Evolutionary conservation across 2,329 filamentous ascomycete genomes (phyloP), one percentile per base, ranked within the genome.

Genomic region (Juglanconis juglandina): DNA sequence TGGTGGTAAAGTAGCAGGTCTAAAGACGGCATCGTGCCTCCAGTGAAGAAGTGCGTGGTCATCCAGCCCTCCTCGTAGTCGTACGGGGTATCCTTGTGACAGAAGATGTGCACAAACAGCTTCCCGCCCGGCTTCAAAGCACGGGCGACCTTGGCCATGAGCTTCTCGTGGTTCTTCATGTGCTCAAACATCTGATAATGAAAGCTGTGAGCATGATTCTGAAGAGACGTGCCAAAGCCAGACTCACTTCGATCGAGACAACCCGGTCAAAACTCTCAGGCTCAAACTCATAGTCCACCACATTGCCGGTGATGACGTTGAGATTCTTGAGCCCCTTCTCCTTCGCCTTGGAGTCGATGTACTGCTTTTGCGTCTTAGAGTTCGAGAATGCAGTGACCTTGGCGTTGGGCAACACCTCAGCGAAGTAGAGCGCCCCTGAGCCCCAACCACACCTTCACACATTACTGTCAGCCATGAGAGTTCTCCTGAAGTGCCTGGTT

Each of bases 1-100:
- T 90, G 87, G 68, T 90, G 90, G 68, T 82, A 90, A 46, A 87
- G 76, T 62, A 90, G 71, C 57, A 91, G 72, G 69, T 90, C 88
- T 0, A 85, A 81, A 47, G 80, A 85, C 3, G 85, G 86, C 88
- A 90, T 91, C 6, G 86, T 90, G 2, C 88, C 88, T 11, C 87
- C 88, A 0, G 86, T 88, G 73, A 90, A 90, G 77, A 90, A 91
- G 68, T 89, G 80, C 63, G 82, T 83, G 54, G 86, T 88, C 87
- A 90, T 90, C 88, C 87, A 91, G 39, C 87, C 87, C 53, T 82
- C 81, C 63, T 90, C 87, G 65, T 86, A 90, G 68, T 90, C 86
- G 68, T 90, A 90, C 0, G 87, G 86, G 13, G 84, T 87, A 10
- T 78, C 80, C 66, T 78, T 81, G 71, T 90, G 87, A 41, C 79